Base-by-base conservation (phyloP, 345 rosid genomes). In the Moricandia arvensis region DNA sequence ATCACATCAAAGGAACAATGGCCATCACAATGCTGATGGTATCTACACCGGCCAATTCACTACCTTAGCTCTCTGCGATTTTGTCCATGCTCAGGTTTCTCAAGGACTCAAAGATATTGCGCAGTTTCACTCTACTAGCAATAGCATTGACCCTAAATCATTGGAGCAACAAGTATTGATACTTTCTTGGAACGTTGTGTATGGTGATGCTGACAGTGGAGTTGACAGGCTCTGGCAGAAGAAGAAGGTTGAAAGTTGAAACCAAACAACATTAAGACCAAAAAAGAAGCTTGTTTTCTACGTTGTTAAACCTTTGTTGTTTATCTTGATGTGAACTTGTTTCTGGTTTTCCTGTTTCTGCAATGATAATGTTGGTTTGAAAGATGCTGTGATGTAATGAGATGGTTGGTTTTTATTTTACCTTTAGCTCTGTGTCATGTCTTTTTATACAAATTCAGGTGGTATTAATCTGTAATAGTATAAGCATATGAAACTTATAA, bases 191-290 rank as follows among this genome's bases (percentile, higher is more conserved):
- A 45, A 16, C 35, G 59, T 8, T 45, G 49, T 73, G 21, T 80
- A 84, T 89, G 91, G 87, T 63, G 89, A 88, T 72, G 89, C 88
- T 4, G 91, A 86, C 74, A 86, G 91, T 74, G 91, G 80, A 1
- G 38, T 88, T 7, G 91, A 86, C 71, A 81, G 91, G 86, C 88
- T 88, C 27, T 79, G 85, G 85, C 84, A 73, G 64, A 83, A 79
- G 61, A 79, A 79, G 82, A 73, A 68, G 51, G 55, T 16, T 18
- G 82, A 79, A 27, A 27, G 29, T n/a, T n/a, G n/a, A n/a, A 62
- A n/a, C 73, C 21, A 74, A 74, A 51, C 74, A 54, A 15, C 70
- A 30, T 38, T 77, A 58, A 77, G 63, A 64, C 6, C 51, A 24
- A 12, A 6, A 49, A 16, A 17, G 10, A 51, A 8, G 34, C 66